Evolutionary conservation across 1,284 basidiomycete species (phyloP).

Genomic region (Sanguinoderma infundibulare): DNA sequence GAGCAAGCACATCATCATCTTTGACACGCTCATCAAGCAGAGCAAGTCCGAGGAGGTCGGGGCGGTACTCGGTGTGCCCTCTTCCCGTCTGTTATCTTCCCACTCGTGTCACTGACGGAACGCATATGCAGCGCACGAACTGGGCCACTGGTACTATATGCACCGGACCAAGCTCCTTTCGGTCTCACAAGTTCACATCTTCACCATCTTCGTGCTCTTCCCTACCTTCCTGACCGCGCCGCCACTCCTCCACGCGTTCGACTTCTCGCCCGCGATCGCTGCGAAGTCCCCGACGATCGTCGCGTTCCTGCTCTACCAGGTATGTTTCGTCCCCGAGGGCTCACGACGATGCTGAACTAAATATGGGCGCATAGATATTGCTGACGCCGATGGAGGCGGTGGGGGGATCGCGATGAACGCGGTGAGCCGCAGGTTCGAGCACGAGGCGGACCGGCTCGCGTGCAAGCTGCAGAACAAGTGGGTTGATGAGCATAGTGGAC

Average conservation of each 20-base stretch:
- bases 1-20: conserved; percentile 96
- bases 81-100: not conserved
- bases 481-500: conserved; percentile 61
- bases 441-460: conserved; percentile 87
- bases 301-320: conserved; percentile 89
- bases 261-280: conserved; percentile 75
- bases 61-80: conserved; percentile 66
- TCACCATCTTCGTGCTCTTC: conserved; percentile 87
- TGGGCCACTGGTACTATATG: conserved; percentile 93
- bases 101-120: not conserved
- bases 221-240: conserved; percentile 91
- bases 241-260: conserved; percentile 85
- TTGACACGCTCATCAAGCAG: conserved; percentile 94
- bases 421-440: conserved; percentile 85
- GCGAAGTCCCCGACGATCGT: conserved; percentile 83
- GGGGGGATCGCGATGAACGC: conserved; percentile 78
- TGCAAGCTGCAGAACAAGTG: conserved; percentile 63
- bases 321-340: conserved; percentile 28
- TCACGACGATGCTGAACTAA: not conserved
- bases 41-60: conserved; percentile 89
- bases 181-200: conserved; percentile 87
- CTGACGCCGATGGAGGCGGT: conserved; percentile 84
- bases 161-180: conserved; percentile 91
- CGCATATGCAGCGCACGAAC: conserved; percentile 76
- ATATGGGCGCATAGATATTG: conserved; percentile 60